Conservation (phyloP, 2,329 filamentous ascomycete genomes). For the Cadophora sp. region DNA sequence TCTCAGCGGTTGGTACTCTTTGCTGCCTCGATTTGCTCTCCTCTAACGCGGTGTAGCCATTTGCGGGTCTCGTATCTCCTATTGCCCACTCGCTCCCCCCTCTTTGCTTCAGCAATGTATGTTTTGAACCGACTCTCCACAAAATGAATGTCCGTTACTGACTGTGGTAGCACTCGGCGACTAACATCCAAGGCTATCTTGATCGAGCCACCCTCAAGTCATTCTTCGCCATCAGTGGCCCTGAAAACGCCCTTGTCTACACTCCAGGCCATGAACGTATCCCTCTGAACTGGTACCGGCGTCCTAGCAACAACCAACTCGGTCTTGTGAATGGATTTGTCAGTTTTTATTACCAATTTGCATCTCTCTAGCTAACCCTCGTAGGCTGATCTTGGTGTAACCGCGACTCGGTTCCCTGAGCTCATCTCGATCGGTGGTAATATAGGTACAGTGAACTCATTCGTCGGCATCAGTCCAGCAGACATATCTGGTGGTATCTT, state of each 20-base stretch:
- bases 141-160: not conserved
- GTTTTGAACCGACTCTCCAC: not conserved
- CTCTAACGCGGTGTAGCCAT: conserved; percentile 17
- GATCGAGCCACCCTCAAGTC: conserved; percentile 43
- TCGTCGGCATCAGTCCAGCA: conserved; percentile 53
- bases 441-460: conserved; percentile 57
- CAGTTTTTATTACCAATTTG: not conserved
- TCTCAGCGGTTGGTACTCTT: conserved; percentile 49
- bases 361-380: not conserved
- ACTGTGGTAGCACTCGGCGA: conserved; percentile 19
- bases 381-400: conserved; percentile 49
- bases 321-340: conserved; percentile 19
- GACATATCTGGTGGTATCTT: conserved; percentile 51
- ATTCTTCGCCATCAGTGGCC: conserved; percentile 34
- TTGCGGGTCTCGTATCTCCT: conserved; percentile 26
- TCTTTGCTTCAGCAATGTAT: conserved; percentile 23
- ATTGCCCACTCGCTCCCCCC: conserved; percentile 24
- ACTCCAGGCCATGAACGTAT: conserved; percentile 24
- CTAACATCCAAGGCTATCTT: conserved; percentile 37
- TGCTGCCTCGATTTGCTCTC: not conserved
- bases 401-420: conserved; percentile 46
- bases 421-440: conserved; percentile 55
- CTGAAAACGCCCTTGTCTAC: conserved; percentile 29
- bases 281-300: conserved; percentile 34
- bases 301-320: conserved; percentile 14